These are phyloP conservation scores for Ceratocystis albifundus DNA, from an alignment of 2,329 filamentous ascomycete species.

Conservation along the genomic window DNA sequence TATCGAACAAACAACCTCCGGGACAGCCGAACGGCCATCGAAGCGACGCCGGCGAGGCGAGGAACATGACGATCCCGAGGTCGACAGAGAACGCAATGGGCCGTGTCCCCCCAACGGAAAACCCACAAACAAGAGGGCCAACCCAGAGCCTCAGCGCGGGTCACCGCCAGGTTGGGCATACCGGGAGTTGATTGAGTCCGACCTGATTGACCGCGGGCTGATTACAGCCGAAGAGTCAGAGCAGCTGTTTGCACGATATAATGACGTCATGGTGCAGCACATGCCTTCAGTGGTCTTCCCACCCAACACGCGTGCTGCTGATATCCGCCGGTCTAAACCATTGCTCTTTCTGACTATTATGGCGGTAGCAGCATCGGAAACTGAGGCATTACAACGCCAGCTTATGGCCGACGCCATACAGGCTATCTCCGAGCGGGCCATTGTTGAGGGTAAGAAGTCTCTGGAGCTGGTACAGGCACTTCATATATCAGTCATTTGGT, in stretches of 20 bases:
- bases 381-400: conserved; percentile 44
- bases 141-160: conserved; percentile 22
- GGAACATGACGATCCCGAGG: not conserved
- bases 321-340: conserved; percentile 49
- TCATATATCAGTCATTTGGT: conserved; percentile 68
- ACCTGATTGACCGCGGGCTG: conserved; percentile 49
- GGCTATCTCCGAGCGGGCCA: conserved; percentile 59
- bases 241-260: conserved; percentile 48
- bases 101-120: not conserved
- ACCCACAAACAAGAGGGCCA: not conserved
- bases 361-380: conserved; percentile 50
- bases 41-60: conserved; percentile 14
- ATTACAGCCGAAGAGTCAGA: conserved; percentile 45
- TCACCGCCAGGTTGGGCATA: conserved; percentile 20
- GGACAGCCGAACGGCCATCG: conserved; percentile 4
- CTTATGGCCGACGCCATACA: conserved; percentile 61
- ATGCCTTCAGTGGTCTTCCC: conserved; percentile 53
- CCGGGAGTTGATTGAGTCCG: conserved; percentile 27
- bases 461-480: conserved; percentile 73
- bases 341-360: conserved; percentile 60
- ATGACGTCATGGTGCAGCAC: conserved; percentile 47
- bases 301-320: conserved; percentile 39
- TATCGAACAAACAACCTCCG: not conserved
- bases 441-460: conserved; percentile 66
- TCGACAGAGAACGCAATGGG: not conserved